These are phyloP conservation scores for Aspergillus steynii DNA, from an alignment of 495 filamentous ascomycete genomes.

Conservation along the genomic window DNA sequence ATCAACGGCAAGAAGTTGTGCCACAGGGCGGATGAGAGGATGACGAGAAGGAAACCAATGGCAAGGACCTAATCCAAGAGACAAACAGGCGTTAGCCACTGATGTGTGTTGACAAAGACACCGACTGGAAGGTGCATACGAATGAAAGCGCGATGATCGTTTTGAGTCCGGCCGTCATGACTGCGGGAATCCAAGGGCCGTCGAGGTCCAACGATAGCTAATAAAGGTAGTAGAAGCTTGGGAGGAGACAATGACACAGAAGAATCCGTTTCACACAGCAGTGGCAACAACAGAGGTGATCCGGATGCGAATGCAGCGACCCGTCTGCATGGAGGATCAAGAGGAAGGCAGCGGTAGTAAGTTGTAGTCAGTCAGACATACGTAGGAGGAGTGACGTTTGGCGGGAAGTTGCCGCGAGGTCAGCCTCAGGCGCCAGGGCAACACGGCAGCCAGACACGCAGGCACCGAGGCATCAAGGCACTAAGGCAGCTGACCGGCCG, in stretches of 20 bases:
- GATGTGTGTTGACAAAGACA: not conserved
- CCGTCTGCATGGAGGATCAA: constrained; percentile 9
- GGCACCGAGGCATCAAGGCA: not conserved
- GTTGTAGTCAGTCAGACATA: not conserved
- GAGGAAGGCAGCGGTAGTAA: not conserved
- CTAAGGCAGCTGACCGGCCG: not conserved
- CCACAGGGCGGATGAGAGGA: constrained; percentile 94
- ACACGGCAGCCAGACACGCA: constrained; percentile 3
- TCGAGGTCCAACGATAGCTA: constrained; percentile 9
- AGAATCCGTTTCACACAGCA: not conserved
- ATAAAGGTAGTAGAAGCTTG: not conserved
- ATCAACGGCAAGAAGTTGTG: constrained; percentile 89
- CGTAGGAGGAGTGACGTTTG: constrained; percentile 32
- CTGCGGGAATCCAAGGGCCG: constrained; percentile 31
- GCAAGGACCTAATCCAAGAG: constrained; percentile 71
- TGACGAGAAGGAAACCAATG: constrained; percentile 98
- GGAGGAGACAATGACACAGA: not conserved
- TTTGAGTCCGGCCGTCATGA: constrained; percentile 90
- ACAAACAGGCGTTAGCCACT: constrained; percentile 16
- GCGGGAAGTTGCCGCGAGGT: constrained; percentile 32
- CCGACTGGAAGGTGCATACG: constrained; percentile 48
- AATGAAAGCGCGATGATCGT: constrained; percentile 99
- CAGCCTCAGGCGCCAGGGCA: constrained; percentile 40
- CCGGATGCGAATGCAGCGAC: not conserved
- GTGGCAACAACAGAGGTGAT: not conserved